Conservation (phyloP, 164 flowering plant genomes). For the Stephania cephalantha region DNA sequence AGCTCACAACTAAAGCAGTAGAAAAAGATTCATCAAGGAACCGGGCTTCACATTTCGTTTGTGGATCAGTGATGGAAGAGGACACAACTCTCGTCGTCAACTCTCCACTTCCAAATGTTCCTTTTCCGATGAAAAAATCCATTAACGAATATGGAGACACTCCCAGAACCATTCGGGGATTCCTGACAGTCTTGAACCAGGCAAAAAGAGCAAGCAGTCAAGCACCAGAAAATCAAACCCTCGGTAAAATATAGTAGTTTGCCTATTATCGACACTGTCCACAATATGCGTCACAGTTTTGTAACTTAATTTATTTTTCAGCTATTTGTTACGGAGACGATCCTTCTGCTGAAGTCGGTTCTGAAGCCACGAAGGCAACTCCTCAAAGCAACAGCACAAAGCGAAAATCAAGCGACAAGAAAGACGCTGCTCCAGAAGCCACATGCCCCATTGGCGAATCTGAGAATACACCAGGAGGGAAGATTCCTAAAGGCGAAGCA, state of each 20-base stretch:
- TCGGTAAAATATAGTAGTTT: constrained; percentile 23
- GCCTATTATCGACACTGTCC: neutral
- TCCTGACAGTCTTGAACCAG: constrained; percentile 26
- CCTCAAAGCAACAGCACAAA: constrained; percentile 9
- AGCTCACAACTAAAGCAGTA: constrained; percentile 72
- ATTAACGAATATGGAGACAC: constrained; percentile 26
- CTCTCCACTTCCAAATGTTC: constrained; percentile 37
- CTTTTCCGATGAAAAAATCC: constrained; percentile 38
- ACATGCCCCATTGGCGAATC: constrained; percentile 11
- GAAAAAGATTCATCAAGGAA: constrained; percentile 54
- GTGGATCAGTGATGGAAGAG: constrained; percentile 58
- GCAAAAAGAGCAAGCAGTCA: constrained; percentile 25
- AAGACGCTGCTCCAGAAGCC: constrained; percentile 18
- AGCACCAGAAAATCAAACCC: constrained; percentile 20
- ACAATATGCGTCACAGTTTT: neutral
- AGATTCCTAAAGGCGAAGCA: constrained; percentile 10
- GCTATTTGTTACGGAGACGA: constrained; percentile 42
- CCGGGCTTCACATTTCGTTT: constrained; percentile 61
- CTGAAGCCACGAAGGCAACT: constrained; percentile 15
- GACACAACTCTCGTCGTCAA: constrained; percentile 38
- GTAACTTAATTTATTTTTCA: constrained; percentile 21
- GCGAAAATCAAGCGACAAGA: constrained; percentile 12
- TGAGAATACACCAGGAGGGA: constrained; percentile 6
- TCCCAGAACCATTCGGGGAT: constrained; percentile 35
- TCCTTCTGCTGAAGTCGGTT: constrained; percentile 19